These are phyloP conservation scores for Crithidia expoeki DNA, from an alignment of 208 protist genomes.

Conservation along the genomic window DNA sequence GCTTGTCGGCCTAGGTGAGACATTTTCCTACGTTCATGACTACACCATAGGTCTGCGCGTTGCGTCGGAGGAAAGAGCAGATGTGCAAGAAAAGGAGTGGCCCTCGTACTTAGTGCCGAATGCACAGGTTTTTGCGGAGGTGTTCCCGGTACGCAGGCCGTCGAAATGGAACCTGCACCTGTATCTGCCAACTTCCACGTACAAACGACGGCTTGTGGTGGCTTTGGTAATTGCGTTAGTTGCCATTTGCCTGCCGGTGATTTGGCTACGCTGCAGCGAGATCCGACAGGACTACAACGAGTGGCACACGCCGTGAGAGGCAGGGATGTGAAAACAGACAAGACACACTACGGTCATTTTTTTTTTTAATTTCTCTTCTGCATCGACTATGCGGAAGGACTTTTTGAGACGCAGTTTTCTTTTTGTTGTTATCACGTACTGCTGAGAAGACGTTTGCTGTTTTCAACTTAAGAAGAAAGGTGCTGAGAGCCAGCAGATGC, in stretches of 20 bases:
- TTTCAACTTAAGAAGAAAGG: too few species aligned
- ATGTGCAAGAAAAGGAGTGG: slow-evolving; percentile 41
- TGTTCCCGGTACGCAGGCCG: slow-evolving; percentile 37
- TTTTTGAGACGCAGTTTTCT: background rate
- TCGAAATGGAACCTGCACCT: slow-evolving; percentile 57
- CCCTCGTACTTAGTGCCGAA: slow-evolving; percentile 72
- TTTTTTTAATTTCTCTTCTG: too few species aligned
- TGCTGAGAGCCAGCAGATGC: too few species aligned
- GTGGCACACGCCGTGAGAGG: slow-evolving; percentile 41
- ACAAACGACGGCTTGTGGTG: slow-evolving; percentile 46
- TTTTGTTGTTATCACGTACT: slow-evolving; percentile 3
- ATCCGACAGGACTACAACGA: slow-evolving; percentile 57
- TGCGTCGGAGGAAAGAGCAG: background rate
- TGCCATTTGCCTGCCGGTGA: slow-evolving; percentile 58
- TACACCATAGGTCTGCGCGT: slow-evolving; percentile 54
- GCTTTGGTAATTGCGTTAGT: slow-evolving; percentile 40
- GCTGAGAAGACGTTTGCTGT: background rate
- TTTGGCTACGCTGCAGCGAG: slow-evolving; percentile 58
- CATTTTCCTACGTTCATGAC: slow-evolving; percentile 74
- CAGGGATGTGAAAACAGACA: background rate
- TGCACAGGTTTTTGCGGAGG: slow-evolving; percentile 55
- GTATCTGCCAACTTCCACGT: slow-evolving; percentile 59
- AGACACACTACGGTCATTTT: too few species aligned
- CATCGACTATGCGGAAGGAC: background rate
- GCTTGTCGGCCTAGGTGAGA: slow-evolving; percentile 64